A percentile compares a stretch with the other conserved stretches of the same genome.
These are phyloP conservation scores for Hymenoscyphus infarciens DNA, from an alignment of 2,329 filamentous ascomycete species.

Conservation along the genomic window DNA sequence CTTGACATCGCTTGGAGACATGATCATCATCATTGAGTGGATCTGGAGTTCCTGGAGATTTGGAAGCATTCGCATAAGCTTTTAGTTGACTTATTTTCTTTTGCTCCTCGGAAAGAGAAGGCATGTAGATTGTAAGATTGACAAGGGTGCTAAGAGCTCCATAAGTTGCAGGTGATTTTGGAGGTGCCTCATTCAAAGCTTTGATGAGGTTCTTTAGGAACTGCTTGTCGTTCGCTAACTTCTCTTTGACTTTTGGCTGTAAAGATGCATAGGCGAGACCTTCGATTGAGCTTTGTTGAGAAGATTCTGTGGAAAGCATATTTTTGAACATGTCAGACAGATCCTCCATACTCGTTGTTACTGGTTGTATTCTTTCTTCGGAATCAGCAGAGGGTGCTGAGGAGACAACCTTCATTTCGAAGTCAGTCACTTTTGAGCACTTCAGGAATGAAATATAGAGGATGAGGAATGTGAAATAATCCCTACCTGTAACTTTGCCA, in stretches of 20 bases:
- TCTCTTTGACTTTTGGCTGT: conserved; percentile 80
- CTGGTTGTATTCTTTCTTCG: conserved; percentile 44
- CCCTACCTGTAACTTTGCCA: conserved; percentile 66
- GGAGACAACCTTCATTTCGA: conserved; percentile 35
- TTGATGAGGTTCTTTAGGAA: conserved; percentile 70
- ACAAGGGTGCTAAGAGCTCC: conserved; percentile 81
- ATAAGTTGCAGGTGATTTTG: conserved; percentile 72
- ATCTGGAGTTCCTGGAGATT: conserved; percentile 58
- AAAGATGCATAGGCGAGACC: conserved; percentile 90
- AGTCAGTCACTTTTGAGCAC: conserved; percentile 33
- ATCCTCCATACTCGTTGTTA: conserved; percentile 62
- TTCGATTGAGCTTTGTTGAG: conserved; percentile 73
- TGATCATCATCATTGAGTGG: conserved; percentile 72
- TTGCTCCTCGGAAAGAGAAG: conserved; percentile 79
- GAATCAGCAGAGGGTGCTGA: conserved; percentile 26
- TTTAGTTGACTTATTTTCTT: conserved; percentile 90
- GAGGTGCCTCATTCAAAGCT: conserved; percentile 53
- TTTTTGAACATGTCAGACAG: conserved; percentile 61
- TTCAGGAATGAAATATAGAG: conserved; percentile 23
- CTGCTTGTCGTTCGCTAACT: conserved; percentile 62
- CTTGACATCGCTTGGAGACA: conserved; percentile 71
- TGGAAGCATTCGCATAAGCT: conserved; percentile 85
- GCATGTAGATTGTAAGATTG: conserved; percentile 80
- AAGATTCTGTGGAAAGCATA: conserved; percentile 59
- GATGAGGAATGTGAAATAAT: conserved; percentile 20